Percentiles rank a stretch among this genome's conserved stretches.
Conservation (phyloP, 371 early-diverging fungal genomes). For the Zopfochytrium polystomum region DNA sequence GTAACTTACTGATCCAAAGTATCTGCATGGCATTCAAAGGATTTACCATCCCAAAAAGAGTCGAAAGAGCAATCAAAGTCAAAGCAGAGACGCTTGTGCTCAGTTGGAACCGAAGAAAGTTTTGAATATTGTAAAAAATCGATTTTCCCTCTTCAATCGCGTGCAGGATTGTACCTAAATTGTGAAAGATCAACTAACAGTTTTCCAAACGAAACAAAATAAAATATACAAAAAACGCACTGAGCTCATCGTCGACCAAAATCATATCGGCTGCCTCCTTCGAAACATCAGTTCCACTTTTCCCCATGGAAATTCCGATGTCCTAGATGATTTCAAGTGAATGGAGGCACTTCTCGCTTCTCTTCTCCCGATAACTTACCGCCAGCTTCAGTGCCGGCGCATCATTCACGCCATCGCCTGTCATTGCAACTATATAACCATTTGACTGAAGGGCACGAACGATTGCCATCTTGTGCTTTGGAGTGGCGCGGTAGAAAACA, state of each 20-base stretch:
- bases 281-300: conserved; percentile 84
- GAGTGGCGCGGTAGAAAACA: conserved; percentile 54
- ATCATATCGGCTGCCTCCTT: conserved; percentile 93
- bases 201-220: conserved; percentile 39
- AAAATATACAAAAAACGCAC: conserved; percentile 26
- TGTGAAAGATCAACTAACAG: conserved; percentile 41
- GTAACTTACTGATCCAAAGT: conserved; percentile 74
- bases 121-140: conserved; percentile 89
- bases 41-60: conserved; percentile 79
- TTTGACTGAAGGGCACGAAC: conserved; percentile 50
- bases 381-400: conserved; percentile 86
- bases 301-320: conserved; percentile 90
- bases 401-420: conserved; percentile 82
- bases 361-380: conserved; percentile 27
- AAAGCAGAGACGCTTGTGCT: conserved; percentile 82
- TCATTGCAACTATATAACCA: conserved; percentile 60
- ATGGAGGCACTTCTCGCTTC: conserved; percentile 12
- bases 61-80: conserved; percentile 80
- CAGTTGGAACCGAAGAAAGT: conserved; percentile 85
- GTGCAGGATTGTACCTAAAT: conserved; percentile 64
- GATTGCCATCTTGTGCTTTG: conserved; percentile 54
- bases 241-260: conserved; percentile 81
- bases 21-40: conserved; percentile 97
- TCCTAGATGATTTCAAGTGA: conserved; percentile 40
- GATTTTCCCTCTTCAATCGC: conserved; percentile 92